phyloP scores from a whole-genome alignment of 345 rosid genomes.

The Eucalyptus paniculata region DNA sequence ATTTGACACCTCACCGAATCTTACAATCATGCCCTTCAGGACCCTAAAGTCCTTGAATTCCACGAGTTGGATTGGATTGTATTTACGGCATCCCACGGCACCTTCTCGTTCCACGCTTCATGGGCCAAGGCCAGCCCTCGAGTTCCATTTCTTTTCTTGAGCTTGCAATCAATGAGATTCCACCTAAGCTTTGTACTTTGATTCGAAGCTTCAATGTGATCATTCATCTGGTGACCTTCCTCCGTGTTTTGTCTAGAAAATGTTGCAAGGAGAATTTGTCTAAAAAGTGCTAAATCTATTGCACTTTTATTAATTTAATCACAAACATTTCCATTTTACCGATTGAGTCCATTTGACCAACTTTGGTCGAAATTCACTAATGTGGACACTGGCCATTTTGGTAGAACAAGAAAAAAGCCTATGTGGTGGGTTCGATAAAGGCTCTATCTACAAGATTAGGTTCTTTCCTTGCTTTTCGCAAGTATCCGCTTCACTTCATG shows the following conservation, averaged over 20 bases:
- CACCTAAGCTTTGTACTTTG: neutral
- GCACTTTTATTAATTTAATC: neutral
- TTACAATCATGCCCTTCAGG: neutral
- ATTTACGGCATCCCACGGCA: neutral
- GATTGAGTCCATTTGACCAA: neutral
- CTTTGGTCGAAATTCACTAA: no score
- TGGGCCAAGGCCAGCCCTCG: neutral
- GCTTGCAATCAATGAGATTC: neutral
- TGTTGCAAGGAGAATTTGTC: no score
- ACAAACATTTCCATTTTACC: no score
- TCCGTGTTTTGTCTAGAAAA: neutral
- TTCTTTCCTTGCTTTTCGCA: no score
- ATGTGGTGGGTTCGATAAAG: no score
- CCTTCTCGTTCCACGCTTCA: neutral
- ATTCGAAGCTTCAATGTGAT: neutral
- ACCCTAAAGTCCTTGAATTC: neutral
- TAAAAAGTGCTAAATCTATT: no score
- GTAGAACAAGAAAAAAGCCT: no score
- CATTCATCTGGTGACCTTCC: neutral
- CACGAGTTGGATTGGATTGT: neutral
- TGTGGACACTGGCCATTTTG: no score
- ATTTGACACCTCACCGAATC: neutral
- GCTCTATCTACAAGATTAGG: no score
- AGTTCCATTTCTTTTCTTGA: neutral
- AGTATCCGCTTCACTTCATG: no score